Base-by-base conservation (phyloP, 1,284 basidiomycete species). In the Cutaneotrichosporon mucoides region DNA sequence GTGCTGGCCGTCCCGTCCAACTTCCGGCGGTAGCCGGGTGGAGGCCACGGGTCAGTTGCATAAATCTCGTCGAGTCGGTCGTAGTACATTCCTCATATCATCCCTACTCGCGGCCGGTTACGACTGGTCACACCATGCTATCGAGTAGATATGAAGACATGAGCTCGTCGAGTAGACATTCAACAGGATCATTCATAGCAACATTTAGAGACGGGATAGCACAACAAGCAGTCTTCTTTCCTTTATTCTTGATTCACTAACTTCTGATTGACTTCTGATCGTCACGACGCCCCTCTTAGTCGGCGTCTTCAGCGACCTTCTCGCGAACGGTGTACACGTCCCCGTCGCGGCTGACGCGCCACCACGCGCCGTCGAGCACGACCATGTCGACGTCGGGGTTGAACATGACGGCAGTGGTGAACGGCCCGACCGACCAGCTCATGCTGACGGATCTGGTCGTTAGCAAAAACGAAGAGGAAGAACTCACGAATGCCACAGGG, bases 331-430 rank as follows among this genome's bases (percentile, higher is more conserved):
- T 61, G 54, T 61, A 64, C 33, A 48, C 43, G n/a, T 56, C 55
- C 11, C 60, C 59, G 1, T 61, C 63, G 13, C 57, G 55, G n/a
- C 48, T 51, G 46, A 43, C 45, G 37, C 59, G 56, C 63, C 63
- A 64, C 63, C 63, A 64, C 6, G 48, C 46, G 6, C 48, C 55
- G 46, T 64, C 63, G 9, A 64, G 55, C 5, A 61, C 54, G 9
- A 64, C 49, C 59, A 64, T 61, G 55, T 64, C 63, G 13, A 64
- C 59, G 6, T 61, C 57, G 13, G 52, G 48, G 38, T 43, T 55
- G 42, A 48, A 47, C 13, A 61, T 24, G 6, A 64, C 24, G 13
- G 56, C 50, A 6, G 61, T 57, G 6, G 44, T 52, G 45, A 63
- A 60, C n/a, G 61, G 61, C 2, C 61, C 61, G 34, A 59, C 45